Evolutionary conservation across 129 eudicot species (phyloP).

Genomic region (Artemisia argyi): DNA sequence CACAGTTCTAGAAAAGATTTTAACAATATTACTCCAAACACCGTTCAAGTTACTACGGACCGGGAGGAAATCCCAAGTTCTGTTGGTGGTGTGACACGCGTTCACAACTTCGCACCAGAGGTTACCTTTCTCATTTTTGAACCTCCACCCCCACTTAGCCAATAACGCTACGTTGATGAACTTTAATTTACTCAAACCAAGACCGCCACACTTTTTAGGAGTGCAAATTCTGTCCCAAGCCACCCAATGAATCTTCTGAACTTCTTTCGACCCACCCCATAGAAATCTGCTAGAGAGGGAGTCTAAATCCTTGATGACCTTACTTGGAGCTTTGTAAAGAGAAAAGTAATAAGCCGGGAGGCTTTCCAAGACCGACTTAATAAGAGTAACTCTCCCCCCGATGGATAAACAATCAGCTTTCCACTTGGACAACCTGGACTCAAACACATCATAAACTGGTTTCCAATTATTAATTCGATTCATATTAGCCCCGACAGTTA

Average conservation of each 20-base stretch:
- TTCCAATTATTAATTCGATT: not conserved
- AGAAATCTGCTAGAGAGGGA: not conserved
- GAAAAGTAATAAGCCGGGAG: not conserved
- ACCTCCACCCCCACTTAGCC: not conserved
- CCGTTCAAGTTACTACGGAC: no score
- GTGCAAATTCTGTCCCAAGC: not conserved
- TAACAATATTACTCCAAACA: no score
- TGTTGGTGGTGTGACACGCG: no score
- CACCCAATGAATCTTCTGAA: not conserved
- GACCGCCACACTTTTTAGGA: not conserved
- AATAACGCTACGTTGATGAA: not conserved
- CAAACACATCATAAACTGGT: not conserved
- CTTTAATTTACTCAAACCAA: not conserved
- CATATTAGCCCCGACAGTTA: not conserved
- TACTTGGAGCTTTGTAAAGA: not conserved
- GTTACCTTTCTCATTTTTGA: not conserved
- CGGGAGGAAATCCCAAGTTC: no score
- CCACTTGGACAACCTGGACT: not conserved
- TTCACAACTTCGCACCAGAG: no score
- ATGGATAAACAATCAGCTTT: not conserved
- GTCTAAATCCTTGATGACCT: not conserved
- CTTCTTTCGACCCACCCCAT: not conserved
- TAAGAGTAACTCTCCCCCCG: not conserved
- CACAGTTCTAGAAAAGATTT: no score
- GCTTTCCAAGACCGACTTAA: not conserved